phyloP scores from a whole-genome alignment of 2,329 filamentous ascomycete genomes.

The Neofusicoccum sp. region DNA sequence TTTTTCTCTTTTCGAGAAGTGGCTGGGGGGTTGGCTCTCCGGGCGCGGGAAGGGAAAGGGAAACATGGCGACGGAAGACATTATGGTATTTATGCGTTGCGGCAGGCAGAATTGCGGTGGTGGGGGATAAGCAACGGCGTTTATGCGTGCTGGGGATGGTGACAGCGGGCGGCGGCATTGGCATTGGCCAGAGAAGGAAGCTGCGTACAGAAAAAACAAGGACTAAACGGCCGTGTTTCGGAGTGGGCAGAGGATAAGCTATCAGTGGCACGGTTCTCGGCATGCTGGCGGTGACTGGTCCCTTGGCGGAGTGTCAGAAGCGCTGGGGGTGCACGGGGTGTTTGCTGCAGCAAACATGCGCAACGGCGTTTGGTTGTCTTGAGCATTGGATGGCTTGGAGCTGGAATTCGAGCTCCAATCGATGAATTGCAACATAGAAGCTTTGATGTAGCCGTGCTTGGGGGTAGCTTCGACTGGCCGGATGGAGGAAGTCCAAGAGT shows the following conservation, averaged over 20 bases:
- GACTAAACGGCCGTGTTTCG: neutral
- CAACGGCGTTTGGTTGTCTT: too few species aligned
- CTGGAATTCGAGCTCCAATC: neutral
- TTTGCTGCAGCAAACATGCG: neutral
- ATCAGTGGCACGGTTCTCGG: neutral
- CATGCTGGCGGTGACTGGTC: neutral
- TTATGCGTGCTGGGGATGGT: neutral
- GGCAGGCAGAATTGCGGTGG: too few species aligned
- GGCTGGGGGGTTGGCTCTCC: too few species aligned
- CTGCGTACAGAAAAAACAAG: neutral
- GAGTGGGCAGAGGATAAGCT: neutral
- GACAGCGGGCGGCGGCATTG: neutral
- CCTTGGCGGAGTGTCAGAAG: neutral
- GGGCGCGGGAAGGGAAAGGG: too few species aligned
- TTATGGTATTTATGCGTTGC: too few species aligned
- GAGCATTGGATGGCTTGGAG: too few species aligned
- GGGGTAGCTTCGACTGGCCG: constrained; percentile 2
- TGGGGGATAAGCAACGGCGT: neutral
- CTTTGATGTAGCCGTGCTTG: neutral
- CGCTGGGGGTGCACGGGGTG: neutral
- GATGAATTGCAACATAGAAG: neutral
- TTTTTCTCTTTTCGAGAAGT: too few species aligned
- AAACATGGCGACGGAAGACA: too few species aligned
- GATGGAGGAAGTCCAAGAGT: constrained; percentile 10
- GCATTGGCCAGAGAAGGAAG: neutral